Evolutionary conservation across 306 rosid genomes (phyloP).

Genomic region (Quercus suber): DNA sequence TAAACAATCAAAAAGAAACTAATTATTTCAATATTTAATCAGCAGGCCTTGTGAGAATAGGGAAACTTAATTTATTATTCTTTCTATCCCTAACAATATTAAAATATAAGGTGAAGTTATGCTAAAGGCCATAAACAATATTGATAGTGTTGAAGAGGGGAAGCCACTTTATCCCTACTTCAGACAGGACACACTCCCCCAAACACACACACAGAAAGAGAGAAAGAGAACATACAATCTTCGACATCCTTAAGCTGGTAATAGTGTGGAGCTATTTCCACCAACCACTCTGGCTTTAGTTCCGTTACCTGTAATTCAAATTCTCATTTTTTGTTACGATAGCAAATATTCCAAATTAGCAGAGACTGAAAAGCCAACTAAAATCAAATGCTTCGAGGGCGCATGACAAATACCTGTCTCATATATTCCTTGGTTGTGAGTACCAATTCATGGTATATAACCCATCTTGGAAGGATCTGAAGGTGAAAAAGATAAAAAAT

Average conservation of each 20-base stretch:
- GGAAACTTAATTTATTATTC: neutral
- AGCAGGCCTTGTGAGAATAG: neutral
- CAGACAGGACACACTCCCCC: no score
- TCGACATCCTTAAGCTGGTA: slow-evolving; percentile 94
- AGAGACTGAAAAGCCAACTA: neutral
- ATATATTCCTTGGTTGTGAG: slow-evolving; percentile 92
- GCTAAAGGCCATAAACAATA: neutral
- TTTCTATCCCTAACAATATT: neutral
- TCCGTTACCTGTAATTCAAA: slow-evolving; percentile 64
- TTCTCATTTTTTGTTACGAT: slow-evolving; percentile 18
- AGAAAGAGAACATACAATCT: slow-evolving; percentile 61
- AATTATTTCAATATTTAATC: neutral
- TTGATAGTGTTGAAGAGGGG: neutral
- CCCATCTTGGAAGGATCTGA: slow-evolving; percentile 94
- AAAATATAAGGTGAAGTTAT: neutral
- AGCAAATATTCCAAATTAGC: slow-evolving; percentile 1
- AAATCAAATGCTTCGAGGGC: neutral
- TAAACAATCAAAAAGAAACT: neutral
- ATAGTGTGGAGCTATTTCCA: slow-evolving; percentile 95
- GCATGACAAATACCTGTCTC: slow-evolving; percentile 65
- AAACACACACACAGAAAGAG: neutral
- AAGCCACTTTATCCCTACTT: no score
- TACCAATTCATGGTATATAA: slow-evolving; percentile 83
- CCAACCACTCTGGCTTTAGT: slow-evolving; percentile 87
- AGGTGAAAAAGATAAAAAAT: slow-evolving; percentile 6